A percentile compares a stretch with the other conserved stretches of the same genome.
These are phyloP conservation scores for Tilletiaria anomala DNA, from an alignment of 1,284 basidiomycete species.

Conservation along the genomic window DNA sequence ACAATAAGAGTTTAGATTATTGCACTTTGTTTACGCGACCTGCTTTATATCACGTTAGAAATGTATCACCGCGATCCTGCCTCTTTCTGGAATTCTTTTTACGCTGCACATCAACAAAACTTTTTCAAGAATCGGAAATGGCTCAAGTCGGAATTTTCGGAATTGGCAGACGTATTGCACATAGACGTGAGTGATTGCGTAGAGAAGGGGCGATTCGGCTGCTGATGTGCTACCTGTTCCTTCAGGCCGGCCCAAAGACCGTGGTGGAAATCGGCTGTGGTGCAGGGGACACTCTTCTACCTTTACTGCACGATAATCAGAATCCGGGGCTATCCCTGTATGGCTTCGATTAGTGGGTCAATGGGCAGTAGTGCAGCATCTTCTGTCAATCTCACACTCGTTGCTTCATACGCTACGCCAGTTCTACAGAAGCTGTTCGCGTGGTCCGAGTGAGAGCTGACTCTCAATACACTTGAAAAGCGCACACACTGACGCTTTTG, in stretches of 20 bases:
- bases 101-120: conserved; percentile 26
- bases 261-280: conserved; percentile 37
- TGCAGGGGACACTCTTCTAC: conserved; percentile 83
- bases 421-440: conserved; percentile 71
- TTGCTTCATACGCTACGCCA: too few species aligned
- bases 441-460: conserved; percentile 58
- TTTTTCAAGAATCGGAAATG: conserved; percentile 38
- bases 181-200: conserved; percentile 6
- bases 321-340: conserved; percentile 59
- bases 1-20: too few species aligned
- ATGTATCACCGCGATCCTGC: conserved; percentile 20
- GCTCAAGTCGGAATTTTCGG: conserved; percentile 35
- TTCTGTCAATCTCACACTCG: too few species aligned
- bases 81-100: conserved; percentile 32
- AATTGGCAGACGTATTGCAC: conserved; percentile 22
- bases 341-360: conserved; percentile 83
- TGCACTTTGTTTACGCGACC: too few species aligned
- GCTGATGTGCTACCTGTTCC: neutral
- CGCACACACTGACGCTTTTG: conserved; percentile 3
- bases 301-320: conserved; percentile 62
- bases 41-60: neutral
- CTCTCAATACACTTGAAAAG: conserved; percentile 8
- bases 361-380: too few species aligned
- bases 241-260: conserved; percentile 7
- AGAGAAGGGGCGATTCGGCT: too few species aligned